Evolutionary conservation across 208 protist species (phyloP), one percentile per base, ranked within the genome.

Genomic region (Histomonas meleagridis): DNA sequence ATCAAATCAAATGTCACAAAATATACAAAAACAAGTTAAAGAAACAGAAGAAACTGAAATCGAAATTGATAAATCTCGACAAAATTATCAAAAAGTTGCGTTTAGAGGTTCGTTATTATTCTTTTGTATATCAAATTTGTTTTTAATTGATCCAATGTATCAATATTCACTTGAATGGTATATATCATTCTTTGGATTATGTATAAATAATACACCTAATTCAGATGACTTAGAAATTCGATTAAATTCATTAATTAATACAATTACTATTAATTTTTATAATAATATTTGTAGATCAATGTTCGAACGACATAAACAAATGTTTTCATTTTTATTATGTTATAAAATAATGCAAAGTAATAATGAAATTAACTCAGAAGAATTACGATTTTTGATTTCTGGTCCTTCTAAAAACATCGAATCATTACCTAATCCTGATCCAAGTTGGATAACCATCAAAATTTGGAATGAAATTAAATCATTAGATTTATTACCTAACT

Each of bases 291-390:
- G 97, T 96, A 95, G 97, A 60, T 98, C 97, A 16, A 95, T 99
- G 55, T 99, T 99, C 94, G 97, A 99, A 93, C 96, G 95, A 93
- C 97, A 99, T 94, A 99, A 99, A 95, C 94, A 97, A 49, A 96
- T 98, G 43, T 99, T 99, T 94, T 98, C 97, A 69, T 98, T 99
- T 93, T 95, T 96, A 91, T 93, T 99, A 9, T 92, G 55, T 55
- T 76, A 91, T 38, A 62, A 95, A 62, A 98, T 97, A 92, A 91
- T 98, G 72, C 94, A 97, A 51, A 97, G 96, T 12, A 96, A 96
- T 16, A 95, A 92, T 70, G 26, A 92, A 40, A 92, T 96, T 21
- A 46, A 93, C 49, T 43, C n/a, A 18, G 76, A 32, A 43, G 92
- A 95, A 86, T 94, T 78, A 55, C 49, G 65, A 40, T 95, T 95